Base-by-base conservation (phyloP, 306 rosid species). In the Acmispon strigosus region DNA sequence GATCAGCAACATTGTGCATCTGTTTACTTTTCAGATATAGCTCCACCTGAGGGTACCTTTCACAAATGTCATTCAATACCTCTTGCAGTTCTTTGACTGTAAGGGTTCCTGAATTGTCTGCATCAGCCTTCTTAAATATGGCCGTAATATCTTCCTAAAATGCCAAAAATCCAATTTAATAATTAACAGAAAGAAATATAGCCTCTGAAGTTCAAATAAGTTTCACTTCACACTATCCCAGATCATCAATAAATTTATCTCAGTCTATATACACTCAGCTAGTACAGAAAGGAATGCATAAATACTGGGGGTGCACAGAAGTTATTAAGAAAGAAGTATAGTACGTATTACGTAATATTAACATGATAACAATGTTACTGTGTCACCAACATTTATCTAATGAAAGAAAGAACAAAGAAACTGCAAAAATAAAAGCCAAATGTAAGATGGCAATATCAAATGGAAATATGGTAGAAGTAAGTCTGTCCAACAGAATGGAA, bases 1-100 rank as follows among this genome's bases (percentile, higher is more conserved):
- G 86, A 81, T 90, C 96, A 50, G 76, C 82, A 64, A 93, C 75
- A 72, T 74, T 51, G 27, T 65, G 6, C 98, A 93, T 84, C 62
- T 87, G 88, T 36, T 84, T 87, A 56, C 27, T 93, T 94, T 87
- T 93, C 78, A 93, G 75, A 75, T 88, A 90, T 39, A 90, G 84
- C 81, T 83, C 96, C 78, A 93, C 87, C 78, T 93, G 97, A 66
- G 98, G 98, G 79, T 93, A 93, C 74, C 98, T 84, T 79, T 90
- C 97, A 67, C 92, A 90, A 39, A 90, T 90, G 81, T 93, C 98
- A 72, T 78, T 69, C 70, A 90, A 72, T 43, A 76, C 94, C 70
- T 83, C 98, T 73, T 83, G 79, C 57, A 81, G 72, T 73, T 93
- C 98, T 78, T 87, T 80, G 14, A 84, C 83, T 2, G 98, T 90